phyloP scores from a whole-genome alignment of 441 rosid species.

The Macaranga tanarius region DNA sequence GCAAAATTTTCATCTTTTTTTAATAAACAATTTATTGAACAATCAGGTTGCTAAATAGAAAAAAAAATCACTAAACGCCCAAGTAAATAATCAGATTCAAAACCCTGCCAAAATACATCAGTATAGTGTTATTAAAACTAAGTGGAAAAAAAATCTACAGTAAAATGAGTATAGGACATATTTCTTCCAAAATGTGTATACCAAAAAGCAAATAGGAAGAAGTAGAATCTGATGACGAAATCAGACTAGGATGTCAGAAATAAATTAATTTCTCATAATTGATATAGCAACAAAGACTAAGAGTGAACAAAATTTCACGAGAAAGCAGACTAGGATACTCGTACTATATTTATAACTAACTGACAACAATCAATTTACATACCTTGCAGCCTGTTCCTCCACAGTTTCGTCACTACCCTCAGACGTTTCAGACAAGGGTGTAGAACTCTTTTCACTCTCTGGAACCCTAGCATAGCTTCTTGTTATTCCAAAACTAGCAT shows the following conservation, averaged over 20 bases:
- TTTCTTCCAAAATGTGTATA: not conserved
- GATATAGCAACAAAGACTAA: not conserved
- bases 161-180: not conserved
- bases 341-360: constrained; percentile 7
- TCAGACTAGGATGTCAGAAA: not conserved
- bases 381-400: constrained; percentile 67
- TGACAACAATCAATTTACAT: constrained; percentile 20
- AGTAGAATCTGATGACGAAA: not conserved
- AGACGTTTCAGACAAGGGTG: constrained; percentile 61
- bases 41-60: not conserved
- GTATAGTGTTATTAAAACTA: not conserved
- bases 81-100: constrained; percentile 3
- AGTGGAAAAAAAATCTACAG: not conserved
- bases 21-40: not conserved
- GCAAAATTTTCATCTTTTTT: not conserved
- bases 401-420: constrained; percentile 55
- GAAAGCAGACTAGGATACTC: not conserved
- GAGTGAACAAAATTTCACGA: constrained; percentile 4
- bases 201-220: not conserved
- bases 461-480: constrained; percentile 37
- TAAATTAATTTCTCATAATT: not conserved
- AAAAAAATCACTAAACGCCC: not conserved
- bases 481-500: constrained; percentile 66
- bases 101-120: not conserved
- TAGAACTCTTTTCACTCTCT: constrained; percentile 67